These are phyloP conservation scores for Phoenix roebelenii DNA, from an alignment of 176 grass and related monocot genomes.

Conservation along the genomic window DNA sequence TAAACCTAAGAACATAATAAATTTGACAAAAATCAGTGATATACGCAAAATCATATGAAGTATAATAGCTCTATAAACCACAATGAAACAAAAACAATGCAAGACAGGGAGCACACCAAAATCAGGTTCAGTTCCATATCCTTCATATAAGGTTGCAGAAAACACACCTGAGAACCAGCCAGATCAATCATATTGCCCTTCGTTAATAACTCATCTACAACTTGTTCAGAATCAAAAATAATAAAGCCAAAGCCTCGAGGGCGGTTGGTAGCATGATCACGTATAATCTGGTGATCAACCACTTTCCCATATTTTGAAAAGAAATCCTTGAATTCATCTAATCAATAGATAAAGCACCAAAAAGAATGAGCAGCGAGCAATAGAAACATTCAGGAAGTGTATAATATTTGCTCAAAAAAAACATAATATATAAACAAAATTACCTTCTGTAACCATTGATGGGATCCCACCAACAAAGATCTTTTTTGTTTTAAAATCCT, in stretches of 20 bases:
- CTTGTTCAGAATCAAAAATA: constrained; percentile 79
- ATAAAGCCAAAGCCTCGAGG: constrained; percentile 96
- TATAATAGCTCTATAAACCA: too few species aligned
- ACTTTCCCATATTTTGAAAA: constrained; percentile 68
- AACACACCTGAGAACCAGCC: constrained; percentile 69
- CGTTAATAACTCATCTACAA: constrained; percentile 81
- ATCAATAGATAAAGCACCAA: constrained; percentile 18
- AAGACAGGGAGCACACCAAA: too few species aligned
- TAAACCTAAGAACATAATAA: neutral
- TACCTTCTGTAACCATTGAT: constrained; percentile 66
- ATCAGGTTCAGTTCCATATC: constrained; percentile 15
- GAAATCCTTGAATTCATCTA: constrained; percentile 80
- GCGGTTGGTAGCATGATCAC: constrained; percentile 67
- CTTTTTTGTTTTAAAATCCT: constrained; percentile 86
- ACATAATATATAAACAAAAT: constrained; percentile 1
- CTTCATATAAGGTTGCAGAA: constrained; percentile 21
- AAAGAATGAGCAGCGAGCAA: neutral
- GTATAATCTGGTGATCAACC: constrained; percentile 81
- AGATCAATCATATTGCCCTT: constrained; percentile 93
- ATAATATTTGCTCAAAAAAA: too few species aligned
- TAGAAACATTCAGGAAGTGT: too few species aligned
- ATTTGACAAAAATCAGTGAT: neutral
- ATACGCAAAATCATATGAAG: too few species aligned
- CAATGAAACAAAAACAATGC: neutral
- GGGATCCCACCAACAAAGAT: constrained; percentile 88